Base-by-base conservation (phyloP, 2,329 filamentous ascomycete species). In the Aureobasidium sp. region DNA sequence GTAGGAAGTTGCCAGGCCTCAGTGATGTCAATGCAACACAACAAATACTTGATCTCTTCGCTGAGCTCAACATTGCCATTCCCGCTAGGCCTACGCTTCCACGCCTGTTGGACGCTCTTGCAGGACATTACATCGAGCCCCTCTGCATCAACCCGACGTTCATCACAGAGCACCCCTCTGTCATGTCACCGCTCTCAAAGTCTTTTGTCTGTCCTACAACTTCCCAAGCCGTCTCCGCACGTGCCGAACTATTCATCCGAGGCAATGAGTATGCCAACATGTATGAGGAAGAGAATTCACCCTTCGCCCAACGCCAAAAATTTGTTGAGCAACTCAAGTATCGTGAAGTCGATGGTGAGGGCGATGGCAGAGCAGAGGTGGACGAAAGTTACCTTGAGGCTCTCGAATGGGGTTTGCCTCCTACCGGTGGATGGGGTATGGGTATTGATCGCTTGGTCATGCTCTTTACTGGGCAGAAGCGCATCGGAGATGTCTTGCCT, bases 261-360 rank as follows among this genome's bases (percentile, higher is more conserved):
- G 83, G 85, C 35, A 81, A 82, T 52, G 93, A 98, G 66, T 78
- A 95, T 27, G 88, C 91, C 56, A 98, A 98, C 69, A 94, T 91
- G 74, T 98, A 98, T 68, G 93, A 98, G 68, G 93, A 98, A 70
- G 93, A 98, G 68, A 98, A 98, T 68, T 87, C 88, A 48, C 93
- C 93, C 0, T 83, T 86, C 51, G 86, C 85, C 62, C 93, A 98
- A 71, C 79, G 87, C 40, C 76, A 79, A 53, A 98, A 98, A 69
- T 90, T 98, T 59, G 70, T 82, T 41, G 77, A 78, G 58, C 81
- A 84, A 62, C 55, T 69, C 6, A 61, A 65, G 16, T 66, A 64
- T 11, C 60, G 66, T 6, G 69, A 67, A 17, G 64, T 63, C 5
- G 71, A 71, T 54, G 72, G 69, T 1, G 74, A 75, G 1, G 55